Base-by-base conservation (phyloP, 208 protist species). In the Acanthamoeba triangularis region DNA sequence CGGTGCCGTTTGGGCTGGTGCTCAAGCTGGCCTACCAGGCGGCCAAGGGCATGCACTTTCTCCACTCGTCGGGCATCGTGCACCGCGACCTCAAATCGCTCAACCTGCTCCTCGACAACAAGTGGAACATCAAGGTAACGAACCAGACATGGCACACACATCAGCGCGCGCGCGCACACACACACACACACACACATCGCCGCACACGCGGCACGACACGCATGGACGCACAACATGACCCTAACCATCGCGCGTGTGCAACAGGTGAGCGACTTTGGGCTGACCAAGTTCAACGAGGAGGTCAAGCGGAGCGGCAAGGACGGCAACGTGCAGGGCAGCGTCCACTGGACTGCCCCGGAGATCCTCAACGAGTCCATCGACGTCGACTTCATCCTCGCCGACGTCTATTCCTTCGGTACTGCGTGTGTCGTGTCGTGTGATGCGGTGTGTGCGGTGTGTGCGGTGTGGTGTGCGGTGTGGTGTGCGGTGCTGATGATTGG, bases 121-220 rank as follows among this genome's bases (percentile, higher is more conserved):
- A 93, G 35, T 93, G 88, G 88, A 93, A 93, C 49, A 11, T 93
- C 28, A 93, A 93, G 65, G 88, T 93, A 63, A 37, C 74, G 44
- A 25, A 28, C 23, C 1, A 63, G 13, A 63, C 56, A 63, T 18
- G 56, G 4, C 44, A 35, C 44, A 28, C 56, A 63, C 3, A 10
- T 18, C 4, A 13, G n/a, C n/a, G n/a, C n/a, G n/a, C n/a, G n/a
- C n/a, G n/a, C 49, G 14, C 49, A 54, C 49, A 54, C 49, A 54
- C 49, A 54, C 49, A 8, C 49, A 54, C 49, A 54, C 49, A 54
- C 25, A 7, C 13, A 37, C 35, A 88, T 82, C 49, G 13, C 49
- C 56, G 20, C 56, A 63, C 56, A 61, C 56, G 16, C 56, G 20
- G 8, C 56, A 61, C 56, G 5, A 28, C 6, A 59, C 6, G 8